Conservation (phyloP, 768 basidiomycete species). For the Kwoniella newhampshirensis region DNA sequence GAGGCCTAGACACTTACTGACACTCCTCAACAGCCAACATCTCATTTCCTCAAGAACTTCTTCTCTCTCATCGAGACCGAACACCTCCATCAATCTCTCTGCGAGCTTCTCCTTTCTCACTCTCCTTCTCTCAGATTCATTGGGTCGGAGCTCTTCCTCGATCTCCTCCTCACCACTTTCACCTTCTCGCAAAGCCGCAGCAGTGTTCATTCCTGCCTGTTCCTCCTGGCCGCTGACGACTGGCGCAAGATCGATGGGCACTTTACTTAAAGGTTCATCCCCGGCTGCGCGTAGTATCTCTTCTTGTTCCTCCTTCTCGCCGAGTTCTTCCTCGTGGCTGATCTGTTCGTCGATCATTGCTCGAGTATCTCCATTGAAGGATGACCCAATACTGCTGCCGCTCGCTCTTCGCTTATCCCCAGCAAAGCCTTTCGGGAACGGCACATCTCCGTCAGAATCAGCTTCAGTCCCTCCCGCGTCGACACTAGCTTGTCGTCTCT, state of each 20-base stretch:
- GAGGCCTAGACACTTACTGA: slow-evolving; percentile 66
- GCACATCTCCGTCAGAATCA: slow-evolving; percentile 11
- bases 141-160: slow-evolving; percentile 27
- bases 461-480: background rate
- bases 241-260: slow-evolving; percentile 12
- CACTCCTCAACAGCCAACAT: slow-evolving; percentile 86
- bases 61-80: slow-evolving; percentile 72
- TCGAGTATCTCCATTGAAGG: slow-evolving; percentile 6
- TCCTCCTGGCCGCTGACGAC: slow-evolving; percentile 12
- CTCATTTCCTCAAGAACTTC: slow-evolving; percentile 89
- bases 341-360: slow-evolving; percentile 23
- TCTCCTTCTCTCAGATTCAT: slow-evolving; percentile 27
- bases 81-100: slow-evolving; percentile 84
- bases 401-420: background rate
- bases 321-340: slow-evolving; percentile 29
- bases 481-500: slow-evolving; percentile 4
- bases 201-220: slow-evolving; percentile 20
- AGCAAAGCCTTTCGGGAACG: slow-evolving; percentile 7
- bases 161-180: slow-evolving; percentile 23
- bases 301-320: slow-evolving; percentile 26
- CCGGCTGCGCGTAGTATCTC: slow-evolving; percentile 29
- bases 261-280: background rate
- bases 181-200: slow-evolving; percentile 34
- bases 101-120: slow-evolving; percentile 62
- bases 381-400: background rate